These are phyloP conservation scores for Talaromyces ruber DNA, from an alignment of 495 filamentous ascomycete species.

Conservation along the genomic window DNA sequence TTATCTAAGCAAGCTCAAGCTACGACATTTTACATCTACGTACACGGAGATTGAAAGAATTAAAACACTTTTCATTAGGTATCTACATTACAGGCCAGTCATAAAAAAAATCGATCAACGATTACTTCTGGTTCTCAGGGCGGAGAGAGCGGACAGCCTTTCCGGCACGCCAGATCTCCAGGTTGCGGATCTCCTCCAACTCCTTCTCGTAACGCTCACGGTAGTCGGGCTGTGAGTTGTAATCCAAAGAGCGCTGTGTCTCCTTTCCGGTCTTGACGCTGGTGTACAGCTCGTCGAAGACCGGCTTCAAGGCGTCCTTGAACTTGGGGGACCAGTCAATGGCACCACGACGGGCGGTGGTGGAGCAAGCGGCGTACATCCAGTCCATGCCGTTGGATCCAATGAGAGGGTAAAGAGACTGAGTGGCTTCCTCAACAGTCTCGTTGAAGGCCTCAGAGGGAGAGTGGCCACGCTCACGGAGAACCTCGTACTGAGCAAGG, in stretches of 20 bases:
- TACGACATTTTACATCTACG: background rate
- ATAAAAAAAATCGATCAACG: constrained; percentile 9
- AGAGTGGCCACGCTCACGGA: constrained; percentile 94
- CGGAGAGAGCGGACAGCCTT: constrained; percentile 91
- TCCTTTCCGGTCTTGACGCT: constrained; percentile 80
- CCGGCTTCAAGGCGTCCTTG: constrained; percentile 94
- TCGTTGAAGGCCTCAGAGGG: constrained; percentile 99
- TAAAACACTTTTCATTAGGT: constrained; percentile 10
- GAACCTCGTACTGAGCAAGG: constrained; percentile 99
- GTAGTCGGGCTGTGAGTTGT: constrained; percentile 92
- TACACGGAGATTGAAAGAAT: background rate
- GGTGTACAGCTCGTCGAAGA: constrained; percentile 95
- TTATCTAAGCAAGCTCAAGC: background rate
- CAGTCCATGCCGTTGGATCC: constrained; percentile 98
- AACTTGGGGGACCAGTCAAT: constrained; percentile 95
- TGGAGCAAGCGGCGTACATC: constrained; percentile 99
- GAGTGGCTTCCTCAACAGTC: constrained; percentile 98
- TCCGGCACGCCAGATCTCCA: constrained; percentile 98
- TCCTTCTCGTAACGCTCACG: constrained; percentile 92
- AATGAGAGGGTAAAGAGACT: constrained; percentile 94
- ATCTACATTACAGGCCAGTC: constrained; percentile 8
- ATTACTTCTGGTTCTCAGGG: constrained; percentile 87
- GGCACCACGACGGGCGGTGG: constrained; percentile 94
- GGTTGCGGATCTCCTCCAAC: constrained; percentile 88
- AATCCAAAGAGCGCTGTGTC: constrained; percentile 89